Conservation (phyloP, 2,329 filamentous ascomycete species). For the Nemania bipapillata region DNA sequence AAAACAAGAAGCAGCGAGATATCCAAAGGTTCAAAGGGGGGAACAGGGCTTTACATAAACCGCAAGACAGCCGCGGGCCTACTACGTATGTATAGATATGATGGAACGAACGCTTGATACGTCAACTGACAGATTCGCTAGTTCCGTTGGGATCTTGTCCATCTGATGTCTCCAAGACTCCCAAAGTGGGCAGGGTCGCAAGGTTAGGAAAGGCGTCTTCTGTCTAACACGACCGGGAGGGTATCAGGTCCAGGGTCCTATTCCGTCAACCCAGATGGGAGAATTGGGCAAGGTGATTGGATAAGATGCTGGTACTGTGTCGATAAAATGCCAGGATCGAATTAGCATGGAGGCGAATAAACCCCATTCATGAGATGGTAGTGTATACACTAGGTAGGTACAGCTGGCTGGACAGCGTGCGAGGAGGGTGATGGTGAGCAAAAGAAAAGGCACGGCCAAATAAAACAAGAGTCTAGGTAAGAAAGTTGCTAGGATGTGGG, state of each 20-base stretch:
- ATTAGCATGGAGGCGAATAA: conserved; percentile 40
- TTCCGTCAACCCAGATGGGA: conserved; percentile 37
- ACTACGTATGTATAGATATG: conserved; percentile 42
- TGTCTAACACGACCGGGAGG: conserved; percentile 40
- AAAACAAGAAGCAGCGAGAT: conserved; percentile 14
- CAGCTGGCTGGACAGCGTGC: conserved; percentile 20
- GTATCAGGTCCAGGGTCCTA: conserved; percentile 47
- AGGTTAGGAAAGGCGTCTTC: conserved; percentile 39
- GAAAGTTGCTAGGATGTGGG: not conserved
- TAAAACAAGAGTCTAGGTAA: conserved; percentile 8
- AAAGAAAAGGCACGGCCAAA: conserved; percentile 29
- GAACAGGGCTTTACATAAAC: conserved; percentile 48
- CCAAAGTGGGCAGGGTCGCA: conserved; percentile 38
- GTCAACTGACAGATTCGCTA: conserved; percentile 50
- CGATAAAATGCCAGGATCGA: conserved; percentile 43
- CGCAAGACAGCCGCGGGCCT: conserved; percentile 36
- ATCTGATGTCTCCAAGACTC: conserved; percentile 36
- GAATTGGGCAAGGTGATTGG: conserved; percentile 41
- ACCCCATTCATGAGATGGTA: conserved; percentile 37
- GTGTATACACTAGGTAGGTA: conserved; percentile 7
- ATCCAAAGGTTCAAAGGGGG: conserved; percentile 21
- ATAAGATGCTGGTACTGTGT: conserved; percentile 33
- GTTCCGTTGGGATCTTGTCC: conserved; percentile 40
- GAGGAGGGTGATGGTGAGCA: conserved; percentile 23
- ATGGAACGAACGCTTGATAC: conserved; percentile 48